Conservation (phyloP, 1,284 basidiomycete species). For the Heterobasidion annosum region DNA sequence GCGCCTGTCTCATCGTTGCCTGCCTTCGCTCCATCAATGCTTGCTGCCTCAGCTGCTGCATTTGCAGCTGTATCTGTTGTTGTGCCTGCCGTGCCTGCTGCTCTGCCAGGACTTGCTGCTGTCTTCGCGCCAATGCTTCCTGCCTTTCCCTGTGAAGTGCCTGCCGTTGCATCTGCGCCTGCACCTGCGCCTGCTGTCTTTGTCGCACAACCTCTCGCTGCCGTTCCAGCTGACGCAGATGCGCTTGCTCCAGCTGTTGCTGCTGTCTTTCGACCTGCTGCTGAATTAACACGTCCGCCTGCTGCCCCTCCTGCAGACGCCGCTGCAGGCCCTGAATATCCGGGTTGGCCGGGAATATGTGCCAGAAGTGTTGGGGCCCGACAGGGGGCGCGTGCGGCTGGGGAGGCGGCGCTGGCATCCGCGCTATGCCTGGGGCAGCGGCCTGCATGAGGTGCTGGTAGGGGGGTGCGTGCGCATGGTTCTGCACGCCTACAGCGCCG, state of each 20-base stretch:
- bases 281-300: neutral
- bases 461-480: neutral
- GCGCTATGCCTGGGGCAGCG: neutral
- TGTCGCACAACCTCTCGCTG: neutral
- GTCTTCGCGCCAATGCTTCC: neutral
- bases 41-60: no score
- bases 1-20: no score
- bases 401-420: neutral
- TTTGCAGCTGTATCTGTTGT: no score
- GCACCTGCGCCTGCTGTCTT: neutral
- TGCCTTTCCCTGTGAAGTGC: neutral
- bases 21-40: no score
- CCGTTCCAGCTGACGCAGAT: neutral
- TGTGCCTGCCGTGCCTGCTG: neutral
- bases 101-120: neutral
- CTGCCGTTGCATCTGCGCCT: neutral
- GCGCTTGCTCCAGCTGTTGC: neutral
- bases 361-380: neutral
- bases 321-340: neutral
- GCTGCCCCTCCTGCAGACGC: neutral
- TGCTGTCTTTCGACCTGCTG: neutral
- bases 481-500: neutral
- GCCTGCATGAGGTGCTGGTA: neutral
- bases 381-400: neutral
- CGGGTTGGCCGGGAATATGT: neutral